Base-by-base conservation (phyloP, 2,329 filamentous ascomycete species). In the Penicillium polonicum region DNA sequence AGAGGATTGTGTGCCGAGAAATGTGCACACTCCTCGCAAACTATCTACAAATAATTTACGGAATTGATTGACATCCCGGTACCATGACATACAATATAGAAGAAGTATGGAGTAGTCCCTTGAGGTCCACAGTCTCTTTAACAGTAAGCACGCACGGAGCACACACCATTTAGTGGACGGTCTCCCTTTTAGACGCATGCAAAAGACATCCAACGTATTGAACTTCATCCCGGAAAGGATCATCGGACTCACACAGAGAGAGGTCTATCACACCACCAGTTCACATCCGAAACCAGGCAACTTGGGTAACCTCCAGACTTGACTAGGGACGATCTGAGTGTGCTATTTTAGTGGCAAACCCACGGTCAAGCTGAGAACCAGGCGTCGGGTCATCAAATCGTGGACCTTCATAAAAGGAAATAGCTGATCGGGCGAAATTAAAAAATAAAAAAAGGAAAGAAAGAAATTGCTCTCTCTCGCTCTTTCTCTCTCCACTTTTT, bases 201-300 rank as follows among this genome's bases (percentile, higher is more conserved):
- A 25, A 59, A 42, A 53, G 36, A n/a, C 27, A 35, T 31, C 29
- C 38, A 25, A 23, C 35, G 25, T 50, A 51, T 55, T 43, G 38
- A 49, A 45, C 38, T 46, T 56, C 42, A 44, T 44, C 45, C 41
- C n/a, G 10, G 23, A 36, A 53, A 25, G 55, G 55, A 48, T 53
- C 55, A 53, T 57, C 49, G 21, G 46, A 39, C 52, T 55, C 31
- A 46, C 41, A 49, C 23, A 27, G 39, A 44, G 27, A 57, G 41
- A 57, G 36, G 48, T 52, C 42, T 57, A 57, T 57, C 54, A 61
- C 62, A 58, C 62, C 63, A 64, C 61, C 43, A 52, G 27, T 52
- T 54, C 48, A 51, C 29, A 25, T 46, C 52, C 48, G 42, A 52
- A 53, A 57, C 49, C 49, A 57, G 49, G 36, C 31, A 36, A 50